Percentiles rank a stretch among this genome's conserved stretches.
These are phyloP conservation scores for Albugo candida DNA, from an alignment of 352 stramenopile species.

Conservation along the genomic window DNA sequence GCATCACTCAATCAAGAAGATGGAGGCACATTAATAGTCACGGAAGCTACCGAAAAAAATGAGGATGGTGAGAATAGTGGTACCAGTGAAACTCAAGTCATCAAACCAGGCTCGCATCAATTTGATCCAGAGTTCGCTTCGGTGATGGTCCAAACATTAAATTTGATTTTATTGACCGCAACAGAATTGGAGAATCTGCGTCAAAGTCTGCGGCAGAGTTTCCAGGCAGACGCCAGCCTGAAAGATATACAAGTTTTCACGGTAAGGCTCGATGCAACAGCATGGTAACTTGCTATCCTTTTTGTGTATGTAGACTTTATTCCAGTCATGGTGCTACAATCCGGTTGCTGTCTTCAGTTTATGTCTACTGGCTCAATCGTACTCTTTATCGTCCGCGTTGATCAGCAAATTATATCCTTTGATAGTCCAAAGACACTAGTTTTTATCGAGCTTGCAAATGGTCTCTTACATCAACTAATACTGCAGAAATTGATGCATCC, in stretches of 20 bases:
- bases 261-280: constrained; percentile 7
- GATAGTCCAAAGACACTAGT: neutral
- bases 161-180: constrained; percentile 97
- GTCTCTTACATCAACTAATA: constrained; percentile 25
- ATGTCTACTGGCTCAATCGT: constrained; percentile 95
- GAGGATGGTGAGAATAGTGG: too few species aligned
- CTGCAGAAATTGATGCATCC: constrained; percentile 90
- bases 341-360: constrained; percentile 93
- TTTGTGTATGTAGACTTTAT: constrained; percentile 30
- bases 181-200: constrained; percentile 87
- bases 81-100: neutral
- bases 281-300: neutral
- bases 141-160: constrained; percentile 98
- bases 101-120: constrained; percentile 12
- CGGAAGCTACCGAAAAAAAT: too few species aligned
- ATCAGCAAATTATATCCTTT: constrained; percentile 89
- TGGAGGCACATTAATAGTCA: too few species aligned
- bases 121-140: constrained; percentile 88
- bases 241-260: constrained; percentile 73
- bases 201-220: constrained; percentile 58
- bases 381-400: constrained; percentile 91
- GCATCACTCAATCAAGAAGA: too few species aligned
- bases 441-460: constrained; percentile 2
- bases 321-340: constrained; percentile 95
- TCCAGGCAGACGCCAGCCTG: constrained; percentile 38